Evolutionary conservation across 768 basidiomycete genomes (phyloP), one percentile per base, ranked within the genome.

Genomic region (Suillus alpinus): DNA sequence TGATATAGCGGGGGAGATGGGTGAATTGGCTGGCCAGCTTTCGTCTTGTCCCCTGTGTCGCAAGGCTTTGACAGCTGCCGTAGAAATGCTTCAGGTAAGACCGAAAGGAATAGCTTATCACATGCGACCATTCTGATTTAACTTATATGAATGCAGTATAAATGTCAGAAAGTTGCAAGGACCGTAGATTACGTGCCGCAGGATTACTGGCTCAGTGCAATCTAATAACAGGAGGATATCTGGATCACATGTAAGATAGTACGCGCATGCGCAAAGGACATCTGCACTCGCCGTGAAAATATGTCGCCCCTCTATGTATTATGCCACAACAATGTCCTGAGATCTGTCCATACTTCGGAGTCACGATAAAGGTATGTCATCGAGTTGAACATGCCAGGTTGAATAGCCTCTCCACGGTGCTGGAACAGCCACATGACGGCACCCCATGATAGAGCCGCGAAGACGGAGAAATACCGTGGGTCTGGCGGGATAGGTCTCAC

Each of bases 361-460:
- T 98, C 94, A 41, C 87, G 86, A 77, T 98, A 99, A 41, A 99
- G 81, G 75, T 98, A 99, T 60, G 83, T 85, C 95, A 97, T 98
- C 18, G 91, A 92, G 77, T 86, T 92, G 79, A 94, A 94, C 94
- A 98, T 93, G 60, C 95, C 97, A 18, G 94, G 92, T 68, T 98
- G 95, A 62, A 99, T 86, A n/a, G 87, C 88, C 76, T 98, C 89
- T 53, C 91, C 86, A 23, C 85, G 81, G 73, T 97, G 81, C 68
- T 87, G 82, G 83, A 95, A 98, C 62, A 97, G 77, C 84, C 90
- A 99, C 96, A 99, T 98, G 50, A 98, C 95, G 8, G 89, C 83
- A 47, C 94, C 97, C 97, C 97, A 98, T 36, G 88, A 83, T 14
- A 98, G 66, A 0, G 95, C 92, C 3, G 95, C 91, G 63, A 95